Evolutionary conservation across 495 filamentous ascomycete genomes (phyloP), one percentile per base, ranked within the genome.

Genomic region (Daldinia loculata): DNA sequence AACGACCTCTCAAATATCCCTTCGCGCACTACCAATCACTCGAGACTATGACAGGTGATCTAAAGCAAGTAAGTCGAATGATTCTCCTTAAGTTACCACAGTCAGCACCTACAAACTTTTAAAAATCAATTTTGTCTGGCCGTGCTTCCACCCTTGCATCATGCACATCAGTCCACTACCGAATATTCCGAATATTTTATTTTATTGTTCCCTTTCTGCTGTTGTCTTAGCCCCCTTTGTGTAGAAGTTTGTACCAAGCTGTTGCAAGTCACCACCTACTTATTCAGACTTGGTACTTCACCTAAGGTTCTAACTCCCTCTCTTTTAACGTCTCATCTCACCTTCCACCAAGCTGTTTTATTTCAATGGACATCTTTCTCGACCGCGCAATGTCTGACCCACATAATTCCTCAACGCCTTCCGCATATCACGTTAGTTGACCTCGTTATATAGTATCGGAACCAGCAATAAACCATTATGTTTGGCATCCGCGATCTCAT

Each of bases 381-480:
- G 24, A 67, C 48, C 62, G 43, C 36, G 11, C 55, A 15, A 60
- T 55, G 45, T 62, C 38, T 56, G 45, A 27, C 45, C 22, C 19
- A 53, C 22, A 64, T n/a, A 61, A 32, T 17, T 55, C 32, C 24
- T 59, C n/a, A 34, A 66, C 41, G 12, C 61, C 51, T 66, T 67
- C 59, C 61, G 8, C 60, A 36, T 32, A 50, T 61, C 50, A 32
- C 39, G 9, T 56, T 66, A 27, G 57, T 52, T 71, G 32, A 61
- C 32, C 43, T 63, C 39, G 27, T 48, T 53, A 48, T 48, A 70
- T 55, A 77, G 75, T 41, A 61, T 73, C 61, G 55, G 41, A 63
- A 52, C 67, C 53, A 62, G 34, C 43, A 63, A 52, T 34, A 66
- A 66, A 67, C 53, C 61, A 74, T 64, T 55, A 77, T 77, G 75